phyloP scores from a whole-genome alignment of 2,329 filamentous ascomycete species.

The Mollisia scopiformis region DNA sequence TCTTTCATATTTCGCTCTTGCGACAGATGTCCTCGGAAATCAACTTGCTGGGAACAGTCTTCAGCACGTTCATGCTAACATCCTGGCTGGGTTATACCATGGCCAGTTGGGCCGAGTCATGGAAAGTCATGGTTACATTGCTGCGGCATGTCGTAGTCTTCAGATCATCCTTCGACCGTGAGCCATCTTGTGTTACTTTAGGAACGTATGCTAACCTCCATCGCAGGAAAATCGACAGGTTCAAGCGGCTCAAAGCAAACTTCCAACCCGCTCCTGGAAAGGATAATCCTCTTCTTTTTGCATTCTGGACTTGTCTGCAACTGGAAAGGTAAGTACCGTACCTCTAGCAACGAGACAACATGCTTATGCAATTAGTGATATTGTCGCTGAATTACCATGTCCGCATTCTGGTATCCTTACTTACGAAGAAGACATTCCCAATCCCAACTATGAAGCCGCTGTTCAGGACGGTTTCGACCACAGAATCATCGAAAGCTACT shows the following conservation, averaged over 20 bases:
- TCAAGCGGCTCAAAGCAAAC: constrained; percentile 42
- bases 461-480: constrained; percentile 48
- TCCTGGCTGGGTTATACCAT: constrained; percentile 86
- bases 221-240: constrained; percentile 37
- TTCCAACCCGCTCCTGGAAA: constrained; percentile 23
- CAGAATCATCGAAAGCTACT: constrained; percentile 60
- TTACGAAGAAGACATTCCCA: constrained; percentile 67
- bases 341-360: background rate
- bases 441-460: constrained; percentile 58
- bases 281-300: constrained; percentile 71
- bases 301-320: constrained; percentile 93
- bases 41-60: constrained; percentile 81
- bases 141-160: constrained; percentile 57
- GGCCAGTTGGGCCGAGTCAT: constrained; percentile 85
- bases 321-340: constrained; percentile 72
- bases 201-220: constrained; percentile 4
- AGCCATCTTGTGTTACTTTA: background rate
- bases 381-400: constrained; percentile 80
- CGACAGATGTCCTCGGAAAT: constrained; percentile 83
- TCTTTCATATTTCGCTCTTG: constrained; percentile 85
- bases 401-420: constrained; percentile 64
- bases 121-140: constrained; percentile 74
- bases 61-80: constrained; percentile 80
- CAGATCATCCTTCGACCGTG: constrained; percentile 75
- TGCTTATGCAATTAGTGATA: constrained; percentile 62